phyloP scores from a whole-genome alignment of 257 asterid species.

The Capsicum baccatum region DNA sequence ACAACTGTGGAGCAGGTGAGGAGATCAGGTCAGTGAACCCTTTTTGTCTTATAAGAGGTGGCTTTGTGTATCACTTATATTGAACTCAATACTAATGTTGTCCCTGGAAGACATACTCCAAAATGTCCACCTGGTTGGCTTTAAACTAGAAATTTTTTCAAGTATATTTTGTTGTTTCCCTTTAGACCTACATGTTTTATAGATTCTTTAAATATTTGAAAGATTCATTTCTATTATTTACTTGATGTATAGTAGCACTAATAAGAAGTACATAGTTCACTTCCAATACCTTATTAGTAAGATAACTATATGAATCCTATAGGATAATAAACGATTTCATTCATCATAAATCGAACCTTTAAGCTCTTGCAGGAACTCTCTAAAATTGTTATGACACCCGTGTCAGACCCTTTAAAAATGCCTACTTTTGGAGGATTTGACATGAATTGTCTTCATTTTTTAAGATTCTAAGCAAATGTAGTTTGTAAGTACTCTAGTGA shows the following conservation, averaged over 20 bases:
- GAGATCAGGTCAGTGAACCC: conserved; percentile 74
- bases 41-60: conserved; percentile 7
- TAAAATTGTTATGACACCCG: neutral
- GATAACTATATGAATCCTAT: neutral
- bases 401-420: neutral
- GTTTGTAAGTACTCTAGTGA: neutral
- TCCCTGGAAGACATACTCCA: neutral
- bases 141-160: neutral
- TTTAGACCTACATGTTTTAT: neutral
- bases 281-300: neutral
- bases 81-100: conserved; percentile 15
- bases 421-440: neutral
- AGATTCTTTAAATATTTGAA: neutral
- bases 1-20: conserved; percentile 95
- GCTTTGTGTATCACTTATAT: neutral
- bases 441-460: neutral
- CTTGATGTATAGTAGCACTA: neutral
- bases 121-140: neutral
- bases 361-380: neutral
- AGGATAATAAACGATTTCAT: neutral
- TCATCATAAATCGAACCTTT: neutral
- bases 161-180: neutral
- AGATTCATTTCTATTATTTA: conserved; percentile 4
- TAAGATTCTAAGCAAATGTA: neutral
- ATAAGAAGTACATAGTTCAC: conserved; percentile 5